Evolutionary conservation across 306 rosid species (phyloP), one percentile per base, ranked within the genome.

Genomic region (Cercis canadensis): DNA sequence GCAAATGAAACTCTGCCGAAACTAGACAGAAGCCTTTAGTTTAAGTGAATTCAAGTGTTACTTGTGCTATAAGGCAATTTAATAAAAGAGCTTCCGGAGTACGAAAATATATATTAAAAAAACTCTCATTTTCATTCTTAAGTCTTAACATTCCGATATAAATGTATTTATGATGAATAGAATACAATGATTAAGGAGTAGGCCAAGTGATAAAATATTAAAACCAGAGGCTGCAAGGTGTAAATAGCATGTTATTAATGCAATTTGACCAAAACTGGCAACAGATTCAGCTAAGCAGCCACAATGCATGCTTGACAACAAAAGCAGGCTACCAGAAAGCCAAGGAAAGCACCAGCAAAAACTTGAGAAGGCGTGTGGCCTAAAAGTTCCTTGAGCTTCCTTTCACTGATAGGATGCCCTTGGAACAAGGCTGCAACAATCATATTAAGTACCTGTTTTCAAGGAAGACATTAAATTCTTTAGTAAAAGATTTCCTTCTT

Each of bases 351-450:
- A 74, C 98, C 98, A 6, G 80, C 96, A 59, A 92, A 63, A 19
- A 92, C 98, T 80, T 92, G 98, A 31, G 96, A 92, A 12, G 89
- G 96, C 15, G 96, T 88, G 81, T 92, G 96, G 63, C 96, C 98
- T 54, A 92, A 90, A 71, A 92, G 90, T 74, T 90, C 98, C 78
- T 92, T 92, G 7, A 92, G 92, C 80, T 92, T 92, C 55, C 92
- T 90, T 80, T 92, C 80, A 84, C 96, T 83, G 62, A 92, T 82
- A 7, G 96, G 96, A 82, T 92, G 98, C 61, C 96, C 98, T 78
- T 88, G 73, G 67, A 92, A 92, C 76, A 92, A 76, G 85, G 90
- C 92, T 69, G 84, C 90, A n/a, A 92, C 88, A 11, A 92, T 90
- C 92, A 90, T 73, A 66, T 92, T 92, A 49, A 92, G 92, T 62